phyloP scores from a whole-genome alignment of 192 early-diverging fungal genomes.

The Physocladia obscura region DNA sequence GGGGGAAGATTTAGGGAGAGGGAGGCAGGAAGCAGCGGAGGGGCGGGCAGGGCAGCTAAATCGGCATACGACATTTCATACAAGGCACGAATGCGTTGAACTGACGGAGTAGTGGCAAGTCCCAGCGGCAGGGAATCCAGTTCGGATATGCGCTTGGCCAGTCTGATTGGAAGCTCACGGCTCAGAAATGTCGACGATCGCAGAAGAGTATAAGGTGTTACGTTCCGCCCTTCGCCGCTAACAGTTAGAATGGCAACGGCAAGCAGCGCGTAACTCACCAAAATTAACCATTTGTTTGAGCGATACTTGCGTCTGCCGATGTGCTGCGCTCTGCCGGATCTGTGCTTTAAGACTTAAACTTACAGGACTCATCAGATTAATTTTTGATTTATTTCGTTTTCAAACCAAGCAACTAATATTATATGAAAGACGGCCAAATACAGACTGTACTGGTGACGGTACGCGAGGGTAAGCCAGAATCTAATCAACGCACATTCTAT shows the following conservation, averaged over 20 bases:
- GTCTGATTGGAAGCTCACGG: conserved; percentile 83
- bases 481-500: no score
- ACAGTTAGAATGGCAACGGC: not conserved
- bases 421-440: no score
- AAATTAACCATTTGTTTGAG: conserved; percentile 94
- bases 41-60: conserved; percentile 58
- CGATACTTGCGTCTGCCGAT: conserved; percentile 91
- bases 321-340: conserved; percentile 40
- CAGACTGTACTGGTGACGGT: no score
- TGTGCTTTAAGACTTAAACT: no score
- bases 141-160: conserved; percentile 92
- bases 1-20: not conserved
- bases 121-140: conserved; percentile 84
- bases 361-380: no score
- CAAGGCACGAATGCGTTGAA: conserved; percentile 88
- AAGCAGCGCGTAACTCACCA: conserved; percentile 52
- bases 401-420: no score
- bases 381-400: no score
- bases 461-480: no score
- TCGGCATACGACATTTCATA: conserved; percentile 89
- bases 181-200: conserved; percentile 53
- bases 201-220: conserved; percentile 41
- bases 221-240: not conserved
- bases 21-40: not conserved
- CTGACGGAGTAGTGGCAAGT: conserved; percentile 85